Percentiles rank a stretch among this genome's conserved stretches.
Evolutionary conservation across 2,329 filamentous ascomycete species (phyloP).

Genomic region (Fusarium falciforme): DNA sequence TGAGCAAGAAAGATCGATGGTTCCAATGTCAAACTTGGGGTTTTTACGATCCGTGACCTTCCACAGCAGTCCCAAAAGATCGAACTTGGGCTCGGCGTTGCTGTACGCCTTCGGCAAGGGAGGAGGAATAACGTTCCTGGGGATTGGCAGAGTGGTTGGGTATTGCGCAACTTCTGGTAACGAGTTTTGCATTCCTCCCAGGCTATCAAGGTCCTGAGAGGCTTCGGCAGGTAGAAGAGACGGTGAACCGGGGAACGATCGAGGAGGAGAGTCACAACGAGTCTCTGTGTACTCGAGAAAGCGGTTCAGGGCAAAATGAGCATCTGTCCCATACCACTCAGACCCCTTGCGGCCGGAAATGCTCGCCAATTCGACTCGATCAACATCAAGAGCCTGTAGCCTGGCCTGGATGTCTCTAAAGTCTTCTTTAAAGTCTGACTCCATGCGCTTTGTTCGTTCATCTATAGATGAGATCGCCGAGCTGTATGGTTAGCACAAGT

Average conservation of each 20-base stretch:
- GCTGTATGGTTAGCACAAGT: background rate
- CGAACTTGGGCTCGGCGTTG: background rate
- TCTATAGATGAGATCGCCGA: background rate
- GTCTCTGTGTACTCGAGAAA: background rate
- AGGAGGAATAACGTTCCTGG: fast-evolving
- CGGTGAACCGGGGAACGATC: background rate
- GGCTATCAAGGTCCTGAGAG: background rate
- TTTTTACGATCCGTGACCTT: background rate
- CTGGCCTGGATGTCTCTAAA: background rate
- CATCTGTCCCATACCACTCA: background rate
- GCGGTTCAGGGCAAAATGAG: background rate
- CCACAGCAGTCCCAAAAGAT: background rate
- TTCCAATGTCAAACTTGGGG: background rate
- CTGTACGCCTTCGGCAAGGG: background rate
- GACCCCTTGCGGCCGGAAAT: background rate
- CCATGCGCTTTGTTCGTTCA: background rate
- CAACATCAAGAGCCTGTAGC: background rate
- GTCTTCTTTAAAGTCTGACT: background rate
- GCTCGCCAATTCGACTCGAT: background rate
- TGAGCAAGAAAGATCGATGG: background rate
- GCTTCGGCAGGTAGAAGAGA: background rate
- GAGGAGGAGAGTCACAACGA: background rate
- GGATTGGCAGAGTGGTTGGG: background rate
- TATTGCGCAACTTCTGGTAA: background rate
- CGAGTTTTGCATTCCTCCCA: background rate